A percentile compares a stretch with the other conserved stretches of the same genome.
These are phyloP conservation scores for Cryptococcus maquisensis DNA, from an alignment of 1,284 basidiomycete genomes.

Conservation along the genomic window DNA sequence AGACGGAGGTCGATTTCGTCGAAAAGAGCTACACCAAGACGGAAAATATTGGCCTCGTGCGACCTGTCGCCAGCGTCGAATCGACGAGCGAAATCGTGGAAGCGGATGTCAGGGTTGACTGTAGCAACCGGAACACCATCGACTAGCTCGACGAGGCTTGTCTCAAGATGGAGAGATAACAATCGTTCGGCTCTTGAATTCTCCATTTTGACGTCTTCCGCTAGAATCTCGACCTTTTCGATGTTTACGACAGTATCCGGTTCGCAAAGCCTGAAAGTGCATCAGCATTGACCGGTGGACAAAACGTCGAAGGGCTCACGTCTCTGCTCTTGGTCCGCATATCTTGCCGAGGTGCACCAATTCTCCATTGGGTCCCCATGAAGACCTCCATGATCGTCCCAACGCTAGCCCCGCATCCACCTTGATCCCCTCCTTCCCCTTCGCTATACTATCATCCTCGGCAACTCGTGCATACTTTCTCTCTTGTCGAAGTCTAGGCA, in stretches of 20 bases:
- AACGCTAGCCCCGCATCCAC: slow-evolving; percentile 79
- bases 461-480: slow-evolving; percentile 41
- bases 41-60: slow-evolving; percentile 75
- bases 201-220: slow-evolving; percentile 46
- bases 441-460: slow-evolving; percentile 28
- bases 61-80: slow-evolving; percentile 71
- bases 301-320: slow-evolving; percentile 32
- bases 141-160: slow-evolving; percentile 61
- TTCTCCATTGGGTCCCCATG: slow-evolving; percentile 79
- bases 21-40: slow-evolving; percentile 85
- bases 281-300: slow-evolving; percentile 3
- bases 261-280: slow-evolving; percentile 19
- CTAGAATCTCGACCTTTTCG: slow-evolving; percentile 26
- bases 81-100: slow-evolving; percentile 69
- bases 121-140: slow-evolving; percentile 60
- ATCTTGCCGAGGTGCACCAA: slow-evolving; percentile 72
- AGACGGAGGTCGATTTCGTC: slow-evolving; percentile 69
- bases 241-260: slow-evolving; percentile 26
- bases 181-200: slow-evolving; percentile 59
- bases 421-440: slow-evolving; percentile 61
- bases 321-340: slow-evolving; percentile 53
- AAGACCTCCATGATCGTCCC: slow-evolving; percentile 82
- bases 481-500: slow-evolving; percentile 56
- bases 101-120: slow-evolving; percentile 61
- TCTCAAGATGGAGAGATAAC: slow-evolving; percentile 71